A percentile compares a stretch with the other conserved stretches of the same genome.
Evolutionary conservation across 2,329 filamentous ascomycete genomes (phyloP).

Genomic region (Bertia moriformis): DNA sequence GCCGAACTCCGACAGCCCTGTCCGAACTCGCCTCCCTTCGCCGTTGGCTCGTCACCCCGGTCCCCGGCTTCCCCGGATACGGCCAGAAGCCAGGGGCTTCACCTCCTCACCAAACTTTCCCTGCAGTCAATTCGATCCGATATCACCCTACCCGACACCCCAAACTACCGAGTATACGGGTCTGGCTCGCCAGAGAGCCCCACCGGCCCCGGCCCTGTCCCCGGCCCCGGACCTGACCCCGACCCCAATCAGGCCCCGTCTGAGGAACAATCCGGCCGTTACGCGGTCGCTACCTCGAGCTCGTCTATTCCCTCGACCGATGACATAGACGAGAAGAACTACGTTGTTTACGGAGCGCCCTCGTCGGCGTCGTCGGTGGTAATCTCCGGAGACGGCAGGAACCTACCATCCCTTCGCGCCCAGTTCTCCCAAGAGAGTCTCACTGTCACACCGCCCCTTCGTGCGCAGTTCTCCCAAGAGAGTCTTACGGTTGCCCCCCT

Average conservation of each 20-base stretch:
- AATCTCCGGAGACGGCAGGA: too few species aligned
- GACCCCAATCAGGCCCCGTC: constrained; percentile 26
- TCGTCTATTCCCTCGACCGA: background rate
- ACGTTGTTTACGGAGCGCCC: constrained; percentile 10
- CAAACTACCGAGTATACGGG: constrained; percentile 39
- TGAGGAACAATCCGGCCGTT: too few species aligned
- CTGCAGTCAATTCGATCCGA: constrained; percentile 21
- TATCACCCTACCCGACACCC: constrained; percentile 31
- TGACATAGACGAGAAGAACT: background rate
- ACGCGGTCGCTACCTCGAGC: background rate
- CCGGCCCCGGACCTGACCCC: constrained; percentile 14
- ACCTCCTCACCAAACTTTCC: constrained; percentile 16
- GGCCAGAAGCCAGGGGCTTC: constrained; percentile 6
- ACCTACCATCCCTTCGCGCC: too few species aligned
- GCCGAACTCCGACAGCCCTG: too few species aligned
- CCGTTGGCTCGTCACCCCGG: constrained; percentile 16
- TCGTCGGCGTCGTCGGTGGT: constrained; percentile 15
- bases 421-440: constrained; percentile 49
- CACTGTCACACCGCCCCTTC: constrained; percentile 28
- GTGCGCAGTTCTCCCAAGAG: constrained; percentile 38
- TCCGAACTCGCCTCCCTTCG: constrained; percentile 20
- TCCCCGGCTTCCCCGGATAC: constrained; percentile 9
- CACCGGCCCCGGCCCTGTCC: constrained; percentile 24
- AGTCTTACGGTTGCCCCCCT: constrained; percentile 43
- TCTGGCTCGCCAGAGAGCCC: constrained; percentile 26